phyloP scores from a whole-genome alignment of 1,284 basidiomycete genomes.

The Caloboletus firmus region DNA sequence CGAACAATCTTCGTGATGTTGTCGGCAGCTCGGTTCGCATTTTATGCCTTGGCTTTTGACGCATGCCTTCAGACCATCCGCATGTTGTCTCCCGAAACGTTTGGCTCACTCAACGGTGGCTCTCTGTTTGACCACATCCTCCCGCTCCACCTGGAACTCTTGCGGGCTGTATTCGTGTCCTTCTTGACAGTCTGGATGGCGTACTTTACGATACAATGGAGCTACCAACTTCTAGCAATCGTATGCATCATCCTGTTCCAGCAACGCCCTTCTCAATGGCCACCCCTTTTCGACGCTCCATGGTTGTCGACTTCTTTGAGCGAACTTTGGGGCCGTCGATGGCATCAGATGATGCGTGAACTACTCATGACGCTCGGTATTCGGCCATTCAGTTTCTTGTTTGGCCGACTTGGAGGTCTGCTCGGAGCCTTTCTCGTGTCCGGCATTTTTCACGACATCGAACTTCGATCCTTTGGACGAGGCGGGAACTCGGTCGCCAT shows the following conservation, averaged over 20 bases:
- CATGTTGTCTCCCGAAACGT: constrained; percentile 16
- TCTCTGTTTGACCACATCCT: constrained; percentile 51
- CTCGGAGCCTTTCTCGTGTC: constrained; percentile 58
- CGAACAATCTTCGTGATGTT: constrained; percentile 13
- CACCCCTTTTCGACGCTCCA: constrained; percentile 42
- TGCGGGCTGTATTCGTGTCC: constrained; percentile 37
- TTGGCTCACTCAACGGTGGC: constrained; percentile 30
- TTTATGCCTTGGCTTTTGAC: constrained; percentile 20
- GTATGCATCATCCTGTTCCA: constrained; percentile 41
- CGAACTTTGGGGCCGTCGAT: constrained; percentile 47
- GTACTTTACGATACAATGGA: constrained; percentile 43
- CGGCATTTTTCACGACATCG: constrained; percentile 55
- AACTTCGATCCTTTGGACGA: constrained; percentile 54
- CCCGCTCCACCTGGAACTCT: constrained; percentile 41
- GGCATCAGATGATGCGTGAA: constrained; percentile 44
- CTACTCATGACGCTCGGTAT: constrained; percentile 27
- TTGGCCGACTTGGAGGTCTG: constrained; percentile 48
- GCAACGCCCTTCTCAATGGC: constrained; percentile 40
- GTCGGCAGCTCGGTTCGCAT: constrained; percentile 4
- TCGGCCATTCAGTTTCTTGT: constrained; percentile 32
- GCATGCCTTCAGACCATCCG: constrained; percentile 13
- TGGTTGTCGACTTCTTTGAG: constrained; percentile 42
- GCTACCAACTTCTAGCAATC: constrained; percentile 44
- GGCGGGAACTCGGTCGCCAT: constrained; percentile 45
- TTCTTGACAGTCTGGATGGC: constrained; percentile 42